phyloP scores from a whole-genome alignment of 345 rosid genomes.

The Acer yangbiense region DNA sequence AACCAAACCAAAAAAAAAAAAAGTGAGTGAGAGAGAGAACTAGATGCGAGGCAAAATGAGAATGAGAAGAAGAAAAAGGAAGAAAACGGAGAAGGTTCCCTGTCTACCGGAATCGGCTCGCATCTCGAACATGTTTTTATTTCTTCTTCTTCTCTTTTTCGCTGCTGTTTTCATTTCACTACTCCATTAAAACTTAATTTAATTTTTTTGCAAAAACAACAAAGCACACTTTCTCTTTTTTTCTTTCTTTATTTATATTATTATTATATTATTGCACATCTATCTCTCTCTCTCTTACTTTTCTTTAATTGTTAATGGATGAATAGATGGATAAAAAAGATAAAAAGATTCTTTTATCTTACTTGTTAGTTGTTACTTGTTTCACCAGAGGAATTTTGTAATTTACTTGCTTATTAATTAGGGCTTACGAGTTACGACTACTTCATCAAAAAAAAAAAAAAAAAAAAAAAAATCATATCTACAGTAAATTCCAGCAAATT shows the following conservation, averaged over 20 bases:
- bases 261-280: too few relatives aligned
- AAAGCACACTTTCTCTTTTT: slow-evolving; percentile 19
- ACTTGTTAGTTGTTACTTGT: too few relatives aligned
- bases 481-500: too few relatives aligned
- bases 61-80: slow-evolving; percentile 64
- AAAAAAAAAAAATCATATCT: too few relatives aligned
- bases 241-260: neutral
- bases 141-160: slow-evolving; percentile 10
- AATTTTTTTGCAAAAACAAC: neutral
- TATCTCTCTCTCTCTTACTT: neutral
- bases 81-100: slow-evolving; percentile 65
- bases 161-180: slow-evolving; percentile 21
- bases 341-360: too few relatives aligned
- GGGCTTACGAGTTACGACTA: too few relatives aligned
- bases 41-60: slow-evolving; percentile 67
- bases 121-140: slow-evolving; percentile 48
- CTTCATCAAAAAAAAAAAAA: too few relatives aligned
- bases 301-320: neutral
- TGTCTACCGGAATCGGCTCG: slow-evolving; percentile 58
- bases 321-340: too few relatives aligned
- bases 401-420: too few relatives aligned
- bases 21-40: slow-evolving; percentile 2
- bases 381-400: too few relatives aligned
- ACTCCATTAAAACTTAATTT: neutral
- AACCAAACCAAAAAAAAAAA: neutral